Conservation (phyloP, 2,329 filamentous ascomycete genomes). For the Bretziella fagacearum region DNA sequence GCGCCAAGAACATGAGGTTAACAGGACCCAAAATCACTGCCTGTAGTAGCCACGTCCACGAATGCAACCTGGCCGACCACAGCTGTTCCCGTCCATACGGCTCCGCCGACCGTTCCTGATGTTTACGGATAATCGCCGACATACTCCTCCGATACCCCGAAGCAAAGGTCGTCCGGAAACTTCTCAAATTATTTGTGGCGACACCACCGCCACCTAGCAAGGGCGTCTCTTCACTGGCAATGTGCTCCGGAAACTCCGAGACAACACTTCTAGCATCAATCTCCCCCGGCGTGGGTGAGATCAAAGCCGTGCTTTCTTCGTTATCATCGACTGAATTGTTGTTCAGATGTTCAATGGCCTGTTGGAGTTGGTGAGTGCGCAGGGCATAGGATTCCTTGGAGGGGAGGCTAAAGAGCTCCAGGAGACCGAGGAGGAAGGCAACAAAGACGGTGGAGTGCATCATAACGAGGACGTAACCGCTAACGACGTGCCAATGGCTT, state of each 20-base stretch:
- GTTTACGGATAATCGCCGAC: conserved; percentile 22
- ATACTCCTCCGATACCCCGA: conserved; percentile 37
- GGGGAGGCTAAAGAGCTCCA: conserved; percentile 64
- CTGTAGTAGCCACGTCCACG: conserved; percentile 78
- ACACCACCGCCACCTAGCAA: conserved; percentile 21
- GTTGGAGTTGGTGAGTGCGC: conserved; percentile 32
- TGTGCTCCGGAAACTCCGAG: conserved; percentile 9
- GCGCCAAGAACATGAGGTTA: conserved; percentile 57
- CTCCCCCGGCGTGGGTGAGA: conserved; percentile 21
- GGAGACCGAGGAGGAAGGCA: conserved; percentile 55
- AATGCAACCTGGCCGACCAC: conserved; percentile 66
- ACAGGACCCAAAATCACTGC: conserved; percentile 67
- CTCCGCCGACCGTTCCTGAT: conserved; percentile 20
- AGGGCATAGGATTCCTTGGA: conserved; percentile 53
- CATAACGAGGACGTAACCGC: conserved; percentile 68
- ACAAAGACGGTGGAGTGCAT: conserved; percentile 61
- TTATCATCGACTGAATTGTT: conserved; percentile 4
- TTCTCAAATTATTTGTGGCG: conserved; percentile 13
- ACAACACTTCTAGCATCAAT: conserved; percentile 12
- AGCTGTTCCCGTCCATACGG: conserved; percentile 58
- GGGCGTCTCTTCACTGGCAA: conserved; percentile 31
- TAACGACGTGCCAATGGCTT: conserved; percentile 52
- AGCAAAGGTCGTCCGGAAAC: conserved; percentile 34
- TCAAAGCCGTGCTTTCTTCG: conserved; percentile 6
- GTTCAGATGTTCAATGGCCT: conserved; percentile 6